Percentiles rank a stretch among this genome's conserved stretches.
phyloP scores from a whole-genome alignment of 352 stramenopile genomes.

The Pythium coloratum region DNA sequence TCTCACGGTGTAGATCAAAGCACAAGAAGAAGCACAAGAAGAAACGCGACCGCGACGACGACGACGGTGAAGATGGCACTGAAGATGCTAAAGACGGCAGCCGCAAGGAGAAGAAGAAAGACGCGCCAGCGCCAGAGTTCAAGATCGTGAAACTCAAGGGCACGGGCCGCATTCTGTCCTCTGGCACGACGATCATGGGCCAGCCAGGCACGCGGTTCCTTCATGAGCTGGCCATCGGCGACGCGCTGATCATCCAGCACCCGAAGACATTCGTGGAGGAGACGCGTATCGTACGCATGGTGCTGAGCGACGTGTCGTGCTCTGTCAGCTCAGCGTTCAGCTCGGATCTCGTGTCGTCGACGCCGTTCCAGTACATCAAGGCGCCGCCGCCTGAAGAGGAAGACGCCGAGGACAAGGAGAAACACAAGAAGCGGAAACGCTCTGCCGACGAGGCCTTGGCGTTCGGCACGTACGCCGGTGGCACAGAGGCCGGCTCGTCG shows the following conservation, averaged over 20 bases:
- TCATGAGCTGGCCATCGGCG: conserved; percentile 72
- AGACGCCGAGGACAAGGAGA: conserved; percentile 37
- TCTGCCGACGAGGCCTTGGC: conserved; percentile 59
- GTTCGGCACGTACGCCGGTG: conserved; percentile 88
- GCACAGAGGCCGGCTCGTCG: conserved; percentile 70
- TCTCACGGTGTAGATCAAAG: conserved; percentile 27
- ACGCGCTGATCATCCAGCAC: conserved; percentile 88
- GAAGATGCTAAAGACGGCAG: conserved; percentile 15
- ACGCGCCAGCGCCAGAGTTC: conserved; percentile 37
- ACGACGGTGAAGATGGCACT: conserved; percentile 9
- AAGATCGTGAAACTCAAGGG: conserved; percentile 79
- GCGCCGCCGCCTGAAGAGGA: conserved; percentile 68
- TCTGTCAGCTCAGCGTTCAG: conserved; percentile 87
- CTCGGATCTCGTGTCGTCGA: conserved; percentile 88
- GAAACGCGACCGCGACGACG: conserved; percentile 40
- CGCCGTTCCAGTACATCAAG: conserved; percentile 88
- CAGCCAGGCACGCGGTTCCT: conserved; percentile 83
- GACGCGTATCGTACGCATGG: conserved; percentile 90
- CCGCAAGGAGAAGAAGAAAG: conserved; percentile 35
- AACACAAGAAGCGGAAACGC: conserved; percentile 53
- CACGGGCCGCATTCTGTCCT: conserved; percentile 81
- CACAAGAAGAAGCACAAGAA: conserved; percentile 62
- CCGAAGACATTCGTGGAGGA: conserved; percentile 85
- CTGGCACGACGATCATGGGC: conserved; percentile 87
- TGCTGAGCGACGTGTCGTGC: conserved; percentile 87